phyloP scores from a whole-genome alignment of 2,329 filamentous ascomycete species.

The Sphaerostilbella broomeana region DNA sequence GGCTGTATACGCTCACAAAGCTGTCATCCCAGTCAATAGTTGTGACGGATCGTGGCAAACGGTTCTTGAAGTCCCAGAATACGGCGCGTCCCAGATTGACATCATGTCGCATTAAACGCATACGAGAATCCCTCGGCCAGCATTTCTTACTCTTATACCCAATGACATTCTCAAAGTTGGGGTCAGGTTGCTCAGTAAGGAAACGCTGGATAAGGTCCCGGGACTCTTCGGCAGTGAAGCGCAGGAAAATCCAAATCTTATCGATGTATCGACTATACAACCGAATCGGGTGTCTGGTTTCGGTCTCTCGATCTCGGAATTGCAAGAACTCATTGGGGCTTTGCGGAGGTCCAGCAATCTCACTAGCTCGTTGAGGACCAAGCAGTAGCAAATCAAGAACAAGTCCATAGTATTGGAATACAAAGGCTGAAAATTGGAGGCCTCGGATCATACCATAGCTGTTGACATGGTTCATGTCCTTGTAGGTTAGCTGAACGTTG shows the following conservation, averaged over 20 bases:
- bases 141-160: constrained; percentile 99
- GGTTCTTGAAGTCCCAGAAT: constrained; percentile 98
- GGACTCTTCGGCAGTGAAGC: constrained; percentile 90
- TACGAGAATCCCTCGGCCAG: constrained; percentile 94
- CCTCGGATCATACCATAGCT: constrained; percentile 98
- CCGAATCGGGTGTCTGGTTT: constrained; percentile 89
- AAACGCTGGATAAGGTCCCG: constrained; percentile 95
- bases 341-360: constrained; percentile 90
- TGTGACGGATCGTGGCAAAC: constrained; percentile 85
- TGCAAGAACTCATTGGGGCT: constrained; percentile 96
- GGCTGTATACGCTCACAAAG: constrained; percentile 95
- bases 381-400: constrained; percentile 90
- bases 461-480: constrained; percentile 99
- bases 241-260: constrained; percentile 96
- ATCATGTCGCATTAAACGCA: constrained; percentile 98
- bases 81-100: constrained; percentile 95
- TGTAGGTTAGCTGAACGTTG: constrained; percentile 98
- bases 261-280: constrained; percentile 98
- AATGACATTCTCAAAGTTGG: constrained; percentile 98
- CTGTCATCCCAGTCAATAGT: constrained; percentile 99
- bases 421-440: constrained; percentile 94
- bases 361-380: constrained; percentile 90
- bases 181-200: constrained; percentile 94
- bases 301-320: constrained; percentile 87
- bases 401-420: constrained; percentile 97